phyloP scores from a whole-genome alignment of 805 yeast genomes.

The Cyberlindnera xishuangbannaensis region DNA sequence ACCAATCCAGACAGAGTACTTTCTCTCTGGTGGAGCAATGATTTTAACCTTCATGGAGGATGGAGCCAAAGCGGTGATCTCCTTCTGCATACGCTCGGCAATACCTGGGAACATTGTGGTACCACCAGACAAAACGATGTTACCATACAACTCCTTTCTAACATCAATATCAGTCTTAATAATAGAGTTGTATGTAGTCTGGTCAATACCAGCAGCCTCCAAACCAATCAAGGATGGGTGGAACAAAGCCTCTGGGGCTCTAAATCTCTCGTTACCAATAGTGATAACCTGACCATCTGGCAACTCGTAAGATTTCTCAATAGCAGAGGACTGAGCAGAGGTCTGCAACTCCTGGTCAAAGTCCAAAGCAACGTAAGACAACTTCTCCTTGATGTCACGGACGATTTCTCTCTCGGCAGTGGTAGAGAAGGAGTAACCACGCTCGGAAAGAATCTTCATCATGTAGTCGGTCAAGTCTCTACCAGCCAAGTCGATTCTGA shows the following conservation, averaged over 20 bases:
- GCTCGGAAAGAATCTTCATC: constrained; percentile 97
- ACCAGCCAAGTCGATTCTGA: constrained; percentile 99
- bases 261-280: constrained; percentile 99
- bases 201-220: constrained; percentile 99
- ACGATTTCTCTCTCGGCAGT: constrained; percentile 98
- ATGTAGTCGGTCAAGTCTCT: constrained; percentile 98
- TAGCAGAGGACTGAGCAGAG: constrained; percentile 95
- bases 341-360: constrained; percentile 99
- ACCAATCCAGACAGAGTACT: constrained; percentile 99
- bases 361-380: constrained; percentile 98
- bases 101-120: constrained; percentile 99
- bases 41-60: constrained; percentile 99
- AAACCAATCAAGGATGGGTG: constrained; percentile 87
- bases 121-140: constrained; percentile 99
- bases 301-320: constrained; percentile 98
- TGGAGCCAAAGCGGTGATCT: constrained; percentile 98
- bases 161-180: constrained; percentile 99
- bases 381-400: constrained; percentile 88
- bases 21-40: constrained; percentile 99
- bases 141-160: constrained; percentile 97
- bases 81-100: constrained; percentile 99
- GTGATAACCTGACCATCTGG: constrained; percentile 99
- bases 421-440: constrained; percentile 98
- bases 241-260: constrained; percentile 99
- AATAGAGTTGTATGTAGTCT: constrained; percentile 70